A percentile compares a stretch with the other conserved stretches of the same genome.
phyloP scores from a whole-genome alignment of 2,329 filamentous ascomycete genomes.

The Aspergillus calidoustus region DNA sequence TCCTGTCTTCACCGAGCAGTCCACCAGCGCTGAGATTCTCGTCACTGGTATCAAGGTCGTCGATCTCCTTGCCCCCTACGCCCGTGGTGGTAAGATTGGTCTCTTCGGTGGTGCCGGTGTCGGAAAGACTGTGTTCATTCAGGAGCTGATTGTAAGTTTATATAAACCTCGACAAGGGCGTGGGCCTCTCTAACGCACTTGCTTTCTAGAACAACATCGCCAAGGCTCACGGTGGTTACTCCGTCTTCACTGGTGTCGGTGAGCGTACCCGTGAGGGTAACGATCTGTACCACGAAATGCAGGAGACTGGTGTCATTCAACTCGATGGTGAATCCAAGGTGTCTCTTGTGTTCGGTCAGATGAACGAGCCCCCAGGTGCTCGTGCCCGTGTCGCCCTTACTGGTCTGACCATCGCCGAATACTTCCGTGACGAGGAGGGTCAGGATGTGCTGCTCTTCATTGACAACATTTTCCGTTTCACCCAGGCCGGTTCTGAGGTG shows the following conservation, averaged over 20 bases:
- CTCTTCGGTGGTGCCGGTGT: conserved; percentile 99
- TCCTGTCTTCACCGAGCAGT: conserved; percentile 91
- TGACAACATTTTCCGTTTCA: conserved; percentile 99
- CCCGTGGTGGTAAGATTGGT: conserved; percentile 99
- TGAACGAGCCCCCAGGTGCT: conserved; percentile 99
- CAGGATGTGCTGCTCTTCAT: conserved; percentile 99
- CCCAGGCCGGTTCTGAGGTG: conserved; percentile 99
- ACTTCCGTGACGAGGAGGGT: conserved; percentile 79
- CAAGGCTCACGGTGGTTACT: conserved; percentile 99
- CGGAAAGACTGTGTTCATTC: conserved; percentile 99
- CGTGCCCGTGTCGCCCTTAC: conserved; percentile 99
- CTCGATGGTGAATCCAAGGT: conserved; percentile 99
- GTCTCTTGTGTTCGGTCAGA: conserved; percentile 98
- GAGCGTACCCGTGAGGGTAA: conserved; percentile 99
- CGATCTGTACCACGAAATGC: conserved; percentile 99
- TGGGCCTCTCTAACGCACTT: not conserved
- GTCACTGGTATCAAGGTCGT: conserved; percentile 99
- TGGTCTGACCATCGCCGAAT: conserved; percentile 70
- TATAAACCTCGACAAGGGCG: not conserved
- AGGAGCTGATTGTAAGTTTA: conserved; percentile 85
- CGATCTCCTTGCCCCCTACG: conserved; percentile 97
- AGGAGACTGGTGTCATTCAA: conserved; percentile 99
- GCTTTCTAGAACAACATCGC: conserved; percentile 89
- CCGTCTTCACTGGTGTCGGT: conserved; percentile 99
- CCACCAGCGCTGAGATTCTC: conserved; percentile 92